Conservation (phyloP, 2,329 filamentous ascomycete genomes). For the Rhynchosporium graminicola region DNA sequence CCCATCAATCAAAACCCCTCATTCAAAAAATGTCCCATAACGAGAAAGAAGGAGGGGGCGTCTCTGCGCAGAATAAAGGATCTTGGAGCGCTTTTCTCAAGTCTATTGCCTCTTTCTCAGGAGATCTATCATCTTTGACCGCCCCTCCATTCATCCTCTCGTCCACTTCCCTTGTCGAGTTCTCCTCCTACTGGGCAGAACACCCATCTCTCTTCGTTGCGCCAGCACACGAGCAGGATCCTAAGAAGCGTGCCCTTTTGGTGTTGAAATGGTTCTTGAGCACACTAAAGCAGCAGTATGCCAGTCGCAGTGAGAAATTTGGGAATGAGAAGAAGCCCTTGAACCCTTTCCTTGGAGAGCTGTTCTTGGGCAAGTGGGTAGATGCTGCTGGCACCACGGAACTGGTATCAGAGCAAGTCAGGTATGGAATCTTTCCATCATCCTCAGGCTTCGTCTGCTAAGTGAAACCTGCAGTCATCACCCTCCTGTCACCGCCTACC, state of each 20-base stretch:
- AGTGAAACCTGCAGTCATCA: conserved; percentile 63
- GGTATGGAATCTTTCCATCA: conserved; percentile 46
- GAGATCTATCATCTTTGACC: conserved; percentile 77
- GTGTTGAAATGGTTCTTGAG: conserved; percentile 97
- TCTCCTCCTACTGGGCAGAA: conserved; percentile 81
- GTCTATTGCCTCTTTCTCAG: conserved; percentile 81
- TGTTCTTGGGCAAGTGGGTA: conserved; percentile 90
- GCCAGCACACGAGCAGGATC: conserved; percentile 75
- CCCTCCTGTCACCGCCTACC: conserved; percentile 91
- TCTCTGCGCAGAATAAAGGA: conserved; percentile 38
- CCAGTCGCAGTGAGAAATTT: conserved; percentile 71
- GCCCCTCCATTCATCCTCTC: conserved; percentile 83
- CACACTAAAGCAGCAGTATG: conserved; percentile 85
- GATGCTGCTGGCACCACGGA: conserved; percentile 79
- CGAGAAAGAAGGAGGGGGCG: conserved; percentile 38
- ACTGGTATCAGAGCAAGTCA: conserved; percentile 92
- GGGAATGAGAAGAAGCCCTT: conserved; percentile 97
- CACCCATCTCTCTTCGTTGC: conserved; percentile 78
- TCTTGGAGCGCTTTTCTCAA: conserved; percentile 41
- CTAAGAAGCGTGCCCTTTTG: conserved; percentile 77
- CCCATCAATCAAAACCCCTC: conserved; percentile 2
- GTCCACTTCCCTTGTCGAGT: conserved; percentile 75
- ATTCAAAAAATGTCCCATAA: conserved; percentile 33
- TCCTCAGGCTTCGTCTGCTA: conserved; percentile 1
- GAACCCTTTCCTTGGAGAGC: conserved; percentile 93